phyloP scores from a whole-genome alignment of 148 eudicot species.

The Diospyros lotus region DNA sequence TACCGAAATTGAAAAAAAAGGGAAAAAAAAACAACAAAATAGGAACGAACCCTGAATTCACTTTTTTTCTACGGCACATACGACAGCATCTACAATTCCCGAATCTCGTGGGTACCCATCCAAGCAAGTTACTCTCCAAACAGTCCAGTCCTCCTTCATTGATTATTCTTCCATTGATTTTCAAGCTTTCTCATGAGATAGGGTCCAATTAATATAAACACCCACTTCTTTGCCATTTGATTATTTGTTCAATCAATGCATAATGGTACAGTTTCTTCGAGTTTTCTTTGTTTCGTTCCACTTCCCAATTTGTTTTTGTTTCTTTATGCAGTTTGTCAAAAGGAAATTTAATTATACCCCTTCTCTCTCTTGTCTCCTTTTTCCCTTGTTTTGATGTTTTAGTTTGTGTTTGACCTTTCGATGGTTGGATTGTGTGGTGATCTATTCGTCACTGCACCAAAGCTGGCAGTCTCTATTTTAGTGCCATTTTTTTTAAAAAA shows the following conservation, averaged over 20 bases:
- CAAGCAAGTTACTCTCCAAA: constrained; percentile 9
- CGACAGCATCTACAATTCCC: constrained; percentile 8
- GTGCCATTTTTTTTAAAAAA: neutral
- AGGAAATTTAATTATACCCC: constrained; percentile 13
- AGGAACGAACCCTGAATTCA: neutral
- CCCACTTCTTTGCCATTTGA: neutral
- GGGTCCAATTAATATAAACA: constrained; percentile 7
- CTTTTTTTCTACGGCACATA: neutral
- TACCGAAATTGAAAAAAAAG: too few relatives aligned
- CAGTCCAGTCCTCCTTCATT: neutral
- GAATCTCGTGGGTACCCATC: constrained; percentile 20
- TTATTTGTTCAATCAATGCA: constrained; percentile 14
- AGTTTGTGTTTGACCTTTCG: constrained; percentile 21
- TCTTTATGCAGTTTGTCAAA: constrained; percentile 17
- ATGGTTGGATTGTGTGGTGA: constrained; percentile 18
- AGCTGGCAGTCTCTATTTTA: constrained; percentile 9
- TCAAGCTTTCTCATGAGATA: constrained; percentile 9
- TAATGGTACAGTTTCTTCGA: constrained; percentile 6
- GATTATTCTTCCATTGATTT: constrained; percentile 6
- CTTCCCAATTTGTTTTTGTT: constrained; percentile 19
- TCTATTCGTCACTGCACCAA: constrained; percentile 23
- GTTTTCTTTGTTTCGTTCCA: constrained; percentile 5
- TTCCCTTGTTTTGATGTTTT: constrained; percentile 9
- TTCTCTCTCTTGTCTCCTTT: neutral
- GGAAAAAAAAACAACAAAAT: neutral